These are phyloP conservation scores for Podila epigama DNA, from an alignment of 192 early-diverging fungal genomes.

Conservation along the genomic window DNA sequence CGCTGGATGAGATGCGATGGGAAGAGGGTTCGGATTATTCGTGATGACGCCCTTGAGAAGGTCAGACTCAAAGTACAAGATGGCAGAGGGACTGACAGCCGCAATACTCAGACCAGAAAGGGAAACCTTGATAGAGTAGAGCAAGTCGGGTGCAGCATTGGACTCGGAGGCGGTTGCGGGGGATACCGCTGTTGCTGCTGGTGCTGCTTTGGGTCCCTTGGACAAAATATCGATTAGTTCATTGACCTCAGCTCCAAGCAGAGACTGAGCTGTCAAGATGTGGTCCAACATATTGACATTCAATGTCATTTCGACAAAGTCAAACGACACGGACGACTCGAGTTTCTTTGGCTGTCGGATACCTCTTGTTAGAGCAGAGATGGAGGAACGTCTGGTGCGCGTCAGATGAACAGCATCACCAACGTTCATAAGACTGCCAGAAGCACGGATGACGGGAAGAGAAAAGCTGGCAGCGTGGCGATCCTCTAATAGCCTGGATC, in stretches of 20 bases:
- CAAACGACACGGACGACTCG: conserved; percentile 59
- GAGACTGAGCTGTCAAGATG: conserved; percentile 78
- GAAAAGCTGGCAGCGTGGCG: conserved; percentile 55
- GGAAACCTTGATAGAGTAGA: conserved; percentile 67
- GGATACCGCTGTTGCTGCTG: background rate
- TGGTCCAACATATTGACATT: conserved; percentile 79
- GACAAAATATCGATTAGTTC: conserved; percentile 73
- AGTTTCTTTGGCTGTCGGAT: conserved; percentile 49
- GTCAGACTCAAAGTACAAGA: conserved; percentile 66
- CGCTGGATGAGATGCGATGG: conserved; percentile 8
- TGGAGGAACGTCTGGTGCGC: conserved; percentile 23
- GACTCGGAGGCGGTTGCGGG: background rate
- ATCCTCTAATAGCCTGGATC: conserved; percentile 26
- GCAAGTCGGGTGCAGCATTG: conserved; percentile 14
- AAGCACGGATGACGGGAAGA: conserved; percentile 60
- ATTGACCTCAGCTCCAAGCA: conserved; percentile 77
- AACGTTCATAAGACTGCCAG: conserved; percentile 51
- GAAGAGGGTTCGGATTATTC: conserved; percentile 48
- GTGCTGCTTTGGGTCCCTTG: conserved; percentile 24
- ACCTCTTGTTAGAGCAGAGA: conserved; percentile 23
- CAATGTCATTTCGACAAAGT: conserved; percentile 59
- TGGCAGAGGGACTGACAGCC: conserved; percentile 66
- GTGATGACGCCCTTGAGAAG: conserved; percentile 64
- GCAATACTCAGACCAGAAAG: conserved; percentile 66
- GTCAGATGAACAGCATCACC: conserved; percentile 14